phyloP scores from a whole-genome alignment of 805 yeast species.

The Pachysolen tannophilus region DNA sequence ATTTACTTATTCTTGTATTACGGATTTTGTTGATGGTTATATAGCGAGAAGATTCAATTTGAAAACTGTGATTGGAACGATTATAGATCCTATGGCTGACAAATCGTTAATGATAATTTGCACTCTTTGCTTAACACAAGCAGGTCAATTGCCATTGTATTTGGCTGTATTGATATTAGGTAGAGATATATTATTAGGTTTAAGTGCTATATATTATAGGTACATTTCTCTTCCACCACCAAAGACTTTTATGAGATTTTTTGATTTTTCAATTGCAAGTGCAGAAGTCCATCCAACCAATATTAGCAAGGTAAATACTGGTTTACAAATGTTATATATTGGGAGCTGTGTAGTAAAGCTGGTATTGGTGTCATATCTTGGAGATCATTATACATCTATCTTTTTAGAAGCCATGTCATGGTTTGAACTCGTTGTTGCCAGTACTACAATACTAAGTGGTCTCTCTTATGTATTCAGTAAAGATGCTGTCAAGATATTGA shows the following conservation, averaged over 20 bases:
- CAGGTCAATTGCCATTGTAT: constrained; percentile 62
- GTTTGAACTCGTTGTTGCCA: constrained; percentile 48
- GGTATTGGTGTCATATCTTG: constrained; percentile 30
- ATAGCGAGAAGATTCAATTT: constrained; percentile 77
- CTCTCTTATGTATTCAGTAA: constrained; percentile 65
- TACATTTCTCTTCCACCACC: constrained; percentile 71
- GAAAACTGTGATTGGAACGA: constrained; percentile 79
- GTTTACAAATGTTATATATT: constrained; percentile 84
- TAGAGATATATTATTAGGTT: constrained; percentile 66
- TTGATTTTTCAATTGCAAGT: constrained; percentile 74
- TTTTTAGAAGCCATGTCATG: constrained; percentile 20
- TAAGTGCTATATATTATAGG: constrained; percentile 66
- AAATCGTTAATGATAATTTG: constrained; percentile 82
- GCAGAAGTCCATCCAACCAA: constrained; percentile 84
- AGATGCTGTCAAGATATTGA: constrained; percentile 54
- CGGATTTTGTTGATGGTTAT: constrained; percentile 89
- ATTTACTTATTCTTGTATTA: constrained; percentile 78
- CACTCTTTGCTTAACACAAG: constrained; percentile 66
- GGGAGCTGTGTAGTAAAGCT: constrained; percentile 56
- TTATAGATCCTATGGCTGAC: constrained; percentile 94
- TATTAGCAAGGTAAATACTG: constrained; percentile 84
- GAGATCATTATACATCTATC: constrained; percentile 19
- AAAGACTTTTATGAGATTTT: constrained; percentile 58
- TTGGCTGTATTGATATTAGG: constrained; percentile 71
- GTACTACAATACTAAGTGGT: constrained; percentile 75